A percentile compares a stretch with the other conserved stretches of the same genome.
Conservation (phyloP, 257 asterid genomes). For the Solanum tacnaense region DNA sequence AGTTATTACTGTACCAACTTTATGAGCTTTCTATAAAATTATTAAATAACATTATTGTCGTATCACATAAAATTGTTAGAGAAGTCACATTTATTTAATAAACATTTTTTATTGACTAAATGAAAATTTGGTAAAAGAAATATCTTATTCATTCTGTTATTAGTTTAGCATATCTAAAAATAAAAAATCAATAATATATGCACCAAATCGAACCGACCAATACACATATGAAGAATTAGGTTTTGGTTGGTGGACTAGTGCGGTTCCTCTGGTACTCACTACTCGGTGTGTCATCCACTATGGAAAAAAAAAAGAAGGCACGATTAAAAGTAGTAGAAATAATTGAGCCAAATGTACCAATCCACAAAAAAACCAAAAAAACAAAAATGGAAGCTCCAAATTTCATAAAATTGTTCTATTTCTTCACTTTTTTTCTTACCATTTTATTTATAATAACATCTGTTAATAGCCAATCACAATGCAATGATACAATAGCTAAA, state of each 20-base stretch:
- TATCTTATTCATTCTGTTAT: no score
- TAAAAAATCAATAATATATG: no score
- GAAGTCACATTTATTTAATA: no score
- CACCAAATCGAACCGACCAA: not conserved
- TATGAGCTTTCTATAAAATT: not conserved
- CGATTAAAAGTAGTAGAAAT: not conserved
- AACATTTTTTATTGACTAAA: no score
- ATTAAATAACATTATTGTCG: no score
- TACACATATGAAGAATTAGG: not conserved
- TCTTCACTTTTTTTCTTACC: not conserved
- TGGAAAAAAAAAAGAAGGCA: fast-evolving
- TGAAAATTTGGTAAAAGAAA: fast-evolving
- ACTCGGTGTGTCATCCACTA: not conserved
- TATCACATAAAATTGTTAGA: no score
- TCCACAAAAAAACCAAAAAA: not conserved
- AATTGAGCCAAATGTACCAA: not conserved
- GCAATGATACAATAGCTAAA: not conserved
- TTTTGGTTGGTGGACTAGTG: not conserved
- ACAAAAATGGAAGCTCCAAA: not conserved
- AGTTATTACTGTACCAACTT: not conserved
- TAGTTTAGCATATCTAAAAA: no score
- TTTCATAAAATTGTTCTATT: not conserved
- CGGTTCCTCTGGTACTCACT: not conserved
- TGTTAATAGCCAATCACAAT: not conserved
- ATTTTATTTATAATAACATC: not conserved